Percentiles rank a stretch among this genome's conserved stretches.
phyloP scores from a whole-genome alignment of 2,329 filamentous ascomycete species.

The Botryotinia convoluta region DNA sequence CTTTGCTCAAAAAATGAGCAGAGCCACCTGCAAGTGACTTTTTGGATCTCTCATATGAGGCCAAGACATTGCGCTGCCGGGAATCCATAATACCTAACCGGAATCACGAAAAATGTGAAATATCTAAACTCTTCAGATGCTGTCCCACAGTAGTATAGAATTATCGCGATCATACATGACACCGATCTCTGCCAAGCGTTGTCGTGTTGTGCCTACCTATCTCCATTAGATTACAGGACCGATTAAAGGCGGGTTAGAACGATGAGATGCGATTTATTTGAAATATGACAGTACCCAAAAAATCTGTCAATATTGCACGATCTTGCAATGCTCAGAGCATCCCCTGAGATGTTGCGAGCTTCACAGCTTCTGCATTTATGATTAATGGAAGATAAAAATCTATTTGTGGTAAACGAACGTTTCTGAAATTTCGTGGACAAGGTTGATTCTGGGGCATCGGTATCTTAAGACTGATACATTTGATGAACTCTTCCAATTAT shows the following conservation, averaged over 20 bases:
- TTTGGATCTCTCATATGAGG: no score
- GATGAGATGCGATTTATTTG: not conserved
- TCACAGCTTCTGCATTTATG: not conserved
- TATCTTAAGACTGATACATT: fast-evolving
- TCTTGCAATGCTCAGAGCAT: not conserved
- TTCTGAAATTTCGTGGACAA: not conserved
- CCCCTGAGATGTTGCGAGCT: not conserved
- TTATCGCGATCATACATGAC: not conserved
- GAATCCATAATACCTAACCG: not conserved
- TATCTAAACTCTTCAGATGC: not conserved
- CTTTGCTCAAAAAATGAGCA: not conserved
- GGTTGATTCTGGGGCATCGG: not conserved
- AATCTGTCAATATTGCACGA: not conserved
- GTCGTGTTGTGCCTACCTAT: not conserved
- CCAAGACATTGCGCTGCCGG: no score
- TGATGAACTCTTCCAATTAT: not conserved
- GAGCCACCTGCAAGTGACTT: not conserved
- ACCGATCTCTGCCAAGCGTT: not conserved
- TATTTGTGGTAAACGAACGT: not conserved
- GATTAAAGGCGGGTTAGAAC: not conserved
- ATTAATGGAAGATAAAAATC: not conserved
- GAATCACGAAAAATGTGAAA: fast-evolving
- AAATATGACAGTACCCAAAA: not conserved
- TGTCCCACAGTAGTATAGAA: not conserved
- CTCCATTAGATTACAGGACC: not conserved